phyloP scores from a whole-genome alignment of 148 eudicot genomes.

The Gaultheria prostrata region DNA sequence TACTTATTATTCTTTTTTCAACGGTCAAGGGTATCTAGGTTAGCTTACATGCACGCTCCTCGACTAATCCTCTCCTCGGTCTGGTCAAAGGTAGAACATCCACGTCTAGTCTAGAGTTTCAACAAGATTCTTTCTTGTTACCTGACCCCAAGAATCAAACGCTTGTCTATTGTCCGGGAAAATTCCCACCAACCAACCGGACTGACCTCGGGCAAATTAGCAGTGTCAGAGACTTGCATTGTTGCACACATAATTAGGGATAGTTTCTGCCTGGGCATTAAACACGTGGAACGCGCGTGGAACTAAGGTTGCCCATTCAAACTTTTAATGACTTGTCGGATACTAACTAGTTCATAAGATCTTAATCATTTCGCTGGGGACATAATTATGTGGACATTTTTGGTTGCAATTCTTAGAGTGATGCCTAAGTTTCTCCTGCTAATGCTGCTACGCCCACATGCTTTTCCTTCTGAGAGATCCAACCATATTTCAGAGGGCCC shows the following conservation, averaged over 20 bases:
- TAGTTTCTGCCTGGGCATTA: background rate
- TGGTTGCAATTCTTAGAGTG: conserved; percentile 26
- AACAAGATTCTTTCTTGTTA: too few species aligned
- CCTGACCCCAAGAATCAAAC: too few species aligned
- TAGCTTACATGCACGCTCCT: too few species aligned
- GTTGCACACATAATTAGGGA: conserved; percentile 2
- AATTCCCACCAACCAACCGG: too few species aligned
- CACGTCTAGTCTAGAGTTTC: too few species aligned
- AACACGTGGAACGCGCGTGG: conserved; percentile 15
- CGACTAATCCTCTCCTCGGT: too few species aligned
- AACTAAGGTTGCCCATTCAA: background rate
- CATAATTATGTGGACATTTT: conserved; percentile 31
- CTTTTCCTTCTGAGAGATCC: background rate
- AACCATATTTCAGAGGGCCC: background rate
- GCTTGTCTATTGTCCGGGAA: too few species aligned
- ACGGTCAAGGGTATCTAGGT: too few species aligned
- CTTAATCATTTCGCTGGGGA: conserved; percentile 8
- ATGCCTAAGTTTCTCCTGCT: conserved; percentile 23
- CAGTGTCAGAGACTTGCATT: background rate
- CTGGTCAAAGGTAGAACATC: too few species aligned
- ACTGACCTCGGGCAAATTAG: too few species aligned
- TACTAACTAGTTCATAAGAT: background rate
- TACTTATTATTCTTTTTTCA: too few species aligned
- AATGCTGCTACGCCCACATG: background rate
- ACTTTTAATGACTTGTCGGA: background rate